Evolutionary conservation across 805 yeast species (phyloP), one percentile per base, ranked within the genome.

Genomic region (Zygoascus flipseniorum): DNA sequence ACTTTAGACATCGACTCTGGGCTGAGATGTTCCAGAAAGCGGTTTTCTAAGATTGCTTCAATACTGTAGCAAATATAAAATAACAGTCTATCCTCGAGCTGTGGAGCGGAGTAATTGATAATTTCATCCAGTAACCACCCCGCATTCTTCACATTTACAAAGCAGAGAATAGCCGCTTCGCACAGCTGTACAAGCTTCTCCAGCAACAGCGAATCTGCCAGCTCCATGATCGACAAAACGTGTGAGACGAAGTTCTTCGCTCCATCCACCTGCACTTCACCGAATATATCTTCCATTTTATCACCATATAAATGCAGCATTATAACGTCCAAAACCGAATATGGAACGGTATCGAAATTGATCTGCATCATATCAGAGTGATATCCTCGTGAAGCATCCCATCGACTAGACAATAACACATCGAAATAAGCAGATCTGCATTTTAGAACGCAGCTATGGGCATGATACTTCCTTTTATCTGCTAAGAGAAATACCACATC

Each of bases 61-160:
- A 86, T 68, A 63, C 88, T 87, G 57, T 78, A 75, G 58, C 78
- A 81, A 11, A 87, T 72, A 59, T 78, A 85, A 83, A 88, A 82
- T 26, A 83, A 69, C 62, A 95, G 80, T 52, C 79, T 77, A 49
- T 75, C 73, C 55, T 80, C 73, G 39, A 89, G 65, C 58, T 82
- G 78, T 11, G 68, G 64, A 6, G 89, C 85, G 19, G 75, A 66
- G 47, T 76, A 69, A 18, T 69, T 60, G 47, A 75, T 75, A 0
- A 95, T 76, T 60, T 82, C 82, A 11, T 75, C 68, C 13, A 86
- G 62, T 13, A 89, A 62, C 0, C 75, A 54, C 11, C 80, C 68
- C 0, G 84, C 87, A 60, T 85, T 86, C 18, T 84, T 86, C 10
- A 80, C 68, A 20, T 79, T 83, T 53, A 79, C 76, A 18, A 86